These are phyloP conservation scores for Porpolomopsis calyptriformis DNA, from an alignment of 768 basidiomycete genomes.

Conservation along the genomic window DNA sequence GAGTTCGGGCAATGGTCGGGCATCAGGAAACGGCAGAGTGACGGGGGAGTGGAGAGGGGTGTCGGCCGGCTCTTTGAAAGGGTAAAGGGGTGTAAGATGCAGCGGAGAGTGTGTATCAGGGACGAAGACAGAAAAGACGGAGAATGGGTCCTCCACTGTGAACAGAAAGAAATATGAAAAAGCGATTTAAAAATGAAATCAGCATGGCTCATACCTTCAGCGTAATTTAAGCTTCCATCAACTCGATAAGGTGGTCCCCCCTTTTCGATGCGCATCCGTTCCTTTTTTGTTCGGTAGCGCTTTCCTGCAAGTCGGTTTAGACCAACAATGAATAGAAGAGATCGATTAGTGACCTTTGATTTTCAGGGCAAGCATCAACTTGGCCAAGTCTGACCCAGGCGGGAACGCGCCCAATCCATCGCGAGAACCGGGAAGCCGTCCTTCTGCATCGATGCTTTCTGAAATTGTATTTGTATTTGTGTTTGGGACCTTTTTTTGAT, in stretches of 20 bases:
- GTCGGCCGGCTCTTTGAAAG: conserved; percentile 19
- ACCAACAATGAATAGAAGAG: neutral
- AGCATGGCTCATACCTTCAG: conserved; percentile 42
- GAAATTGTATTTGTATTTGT: conserved; percentile 18
- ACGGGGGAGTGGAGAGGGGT: conserved; percentile 18
- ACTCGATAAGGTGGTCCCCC: conserved; percentile 57
- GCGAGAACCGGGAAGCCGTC: conserved; percentile 63
- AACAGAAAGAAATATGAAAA: conserved; percentile 3
- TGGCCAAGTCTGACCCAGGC: conserved; percentile 59
- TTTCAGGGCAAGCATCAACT: conserved; percentile 62
- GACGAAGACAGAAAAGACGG: conserved; percentile 50
- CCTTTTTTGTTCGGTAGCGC: conserved; percentile 72
- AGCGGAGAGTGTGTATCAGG: conserved; percentile 50
- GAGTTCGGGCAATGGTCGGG: neutral
- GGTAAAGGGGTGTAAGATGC: conserved; percentile 46
- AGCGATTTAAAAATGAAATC: conserved; percentile 5
- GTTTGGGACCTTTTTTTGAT: conserved; percentile 39
- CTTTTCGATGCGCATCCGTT: conserved; percentile 65
- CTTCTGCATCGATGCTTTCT: conserved; percentile 54
- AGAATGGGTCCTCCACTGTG: conserved; percentile 71
- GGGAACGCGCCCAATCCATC: conserved; percentile 71
- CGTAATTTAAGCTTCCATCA: conserved; percentile 76
- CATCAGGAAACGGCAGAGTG: conserved; percentile 16
- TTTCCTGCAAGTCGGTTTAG: conserved; percentile 37
- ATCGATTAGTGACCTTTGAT: conserved; percentile 44